Evolutionary conservation across 1,139 yeast species (phyloP).

Genomic region (Protomyces arabidopsidicola): DNA sequence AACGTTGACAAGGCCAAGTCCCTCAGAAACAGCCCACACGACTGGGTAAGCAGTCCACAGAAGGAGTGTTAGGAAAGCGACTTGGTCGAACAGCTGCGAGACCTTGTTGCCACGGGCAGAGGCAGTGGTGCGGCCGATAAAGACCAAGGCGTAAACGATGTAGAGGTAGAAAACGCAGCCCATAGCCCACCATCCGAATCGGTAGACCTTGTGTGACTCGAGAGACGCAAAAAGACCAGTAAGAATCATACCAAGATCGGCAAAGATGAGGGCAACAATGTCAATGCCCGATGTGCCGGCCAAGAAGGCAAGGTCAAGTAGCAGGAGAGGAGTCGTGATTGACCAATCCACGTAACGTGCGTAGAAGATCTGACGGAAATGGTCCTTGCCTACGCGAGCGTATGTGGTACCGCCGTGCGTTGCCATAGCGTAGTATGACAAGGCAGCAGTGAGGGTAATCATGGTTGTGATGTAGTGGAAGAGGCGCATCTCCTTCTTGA

Average conservation of each 20-base stretch:
- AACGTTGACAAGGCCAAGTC: constrained; percentile 10
- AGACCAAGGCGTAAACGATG: constrained; percentile 8
- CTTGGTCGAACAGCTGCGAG: constrained; percentile 13
- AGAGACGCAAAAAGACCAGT: constrained; percentile 20
- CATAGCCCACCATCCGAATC: constrained; percentile 25
- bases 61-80: constrained; percentile 11
- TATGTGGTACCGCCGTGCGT: constrained; percentile 23
- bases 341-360: constrained; percentile 65
- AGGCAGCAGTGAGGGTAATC: constrained; percentile 26
- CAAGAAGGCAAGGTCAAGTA: constrained; percentile 43
- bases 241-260: constrained; percentile 25
- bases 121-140: constrained; percentile 15
- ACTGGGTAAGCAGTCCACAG: constrained; percentile 22
- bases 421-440: constrained; percentile 25
- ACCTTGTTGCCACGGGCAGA: constrained; percentile 18
- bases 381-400: constrained; percentile 10
- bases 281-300: constrained; percentile 32
- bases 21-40: constrained; percentile 23
- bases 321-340: constrained; percentile 54
- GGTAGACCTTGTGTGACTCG: constrained; percentile 3
- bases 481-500: constrained; percentile 23
- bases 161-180: constrained; percentile 18
- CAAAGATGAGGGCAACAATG: constrained; percentile 15
- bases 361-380: constrained; percentile 59
- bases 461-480: constrained; percentile 22